A percentile compares a stretch with the other conserved stretches of the same genome.
Evolutionary conservation across 768 basidiomycete species (phyloP).

Genomic region (Phylloporus rhodoxanthus): DNA sequence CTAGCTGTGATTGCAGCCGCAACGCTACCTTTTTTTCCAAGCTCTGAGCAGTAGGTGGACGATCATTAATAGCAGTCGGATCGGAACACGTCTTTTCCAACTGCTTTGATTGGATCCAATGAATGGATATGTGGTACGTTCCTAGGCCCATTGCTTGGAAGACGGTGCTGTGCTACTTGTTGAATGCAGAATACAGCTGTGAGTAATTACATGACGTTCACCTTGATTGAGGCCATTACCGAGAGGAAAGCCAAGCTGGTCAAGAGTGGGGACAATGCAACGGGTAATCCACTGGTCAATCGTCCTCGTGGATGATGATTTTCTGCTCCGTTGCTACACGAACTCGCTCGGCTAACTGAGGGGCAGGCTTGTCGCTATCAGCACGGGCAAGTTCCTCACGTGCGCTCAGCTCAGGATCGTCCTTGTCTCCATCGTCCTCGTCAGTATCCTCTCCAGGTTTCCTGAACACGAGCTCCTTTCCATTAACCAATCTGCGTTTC

Average conservation of each 20-base stretch:
- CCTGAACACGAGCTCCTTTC: slow-evolving; percentile 60
- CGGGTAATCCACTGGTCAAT: slow-evolving; percentile 22
- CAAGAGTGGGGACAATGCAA: neutral
- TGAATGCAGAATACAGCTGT: neutral
- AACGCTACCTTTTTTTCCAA: slow-evolving; percentile 75
- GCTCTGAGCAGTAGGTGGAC: slow-evolving; percentile 48
- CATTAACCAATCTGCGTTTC: slow-evolving; percentile 77
- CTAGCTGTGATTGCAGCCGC: slow-evolving; percentile 87
- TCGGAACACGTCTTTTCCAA: slow-evolving; percentile 81
- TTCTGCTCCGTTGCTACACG: slow-evolving; percentile 32
- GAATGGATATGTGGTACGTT: slow-evolving; percentile 1
- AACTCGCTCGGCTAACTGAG: slow-evolving; percentile 5
- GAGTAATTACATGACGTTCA: neutral
- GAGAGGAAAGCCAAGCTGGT: neutral
- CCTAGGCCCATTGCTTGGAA: too few relatives aligned
- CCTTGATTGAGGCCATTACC: neutral
- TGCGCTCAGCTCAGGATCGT: neutral
- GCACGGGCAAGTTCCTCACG: slow-evolving; percentile 1
- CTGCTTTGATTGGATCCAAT: slow-evolving; percentile 68
- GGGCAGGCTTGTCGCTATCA: slow-evolving; percentile 2
- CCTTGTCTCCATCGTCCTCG: slow-evolving; percentile 32
- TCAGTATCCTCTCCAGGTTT: slow-evolving; percentile 47
- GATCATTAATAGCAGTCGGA: slow-evolving; percentile 36
- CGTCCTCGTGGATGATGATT: slow-evolving; percentile 49
- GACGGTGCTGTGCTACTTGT: too few relatives aligned